A percentile compares a stretch with the other conserved stretches of the same genome.
Evolutionary conservation across 2,329 filamentous ascomycete genomes (phyloP).

Genomic region (Apiospora arundinis): DNA sequence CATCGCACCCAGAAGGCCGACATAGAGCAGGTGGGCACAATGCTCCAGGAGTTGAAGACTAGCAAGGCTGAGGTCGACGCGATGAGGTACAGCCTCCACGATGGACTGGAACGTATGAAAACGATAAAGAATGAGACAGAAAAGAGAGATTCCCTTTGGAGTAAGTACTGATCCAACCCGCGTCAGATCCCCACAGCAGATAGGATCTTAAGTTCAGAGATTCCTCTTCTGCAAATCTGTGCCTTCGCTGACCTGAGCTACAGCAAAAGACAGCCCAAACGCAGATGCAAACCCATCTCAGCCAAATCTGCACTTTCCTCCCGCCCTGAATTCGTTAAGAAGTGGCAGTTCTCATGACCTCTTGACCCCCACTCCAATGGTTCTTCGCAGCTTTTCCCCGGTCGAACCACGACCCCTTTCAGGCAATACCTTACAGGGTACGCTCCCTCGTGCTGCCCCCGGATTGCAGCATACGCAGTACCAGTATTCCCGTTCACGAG

Average conservation of each 20-base stretch:
- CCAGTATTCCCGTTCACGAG: not conserved
- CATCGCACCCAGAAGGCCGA: not conserved
- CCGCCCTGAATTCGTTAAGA: not conserved
- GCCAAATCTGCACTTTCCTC: not conserved
- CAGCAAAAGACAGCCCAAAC: not conserved
- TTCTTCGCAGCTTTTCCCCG: not conserved
- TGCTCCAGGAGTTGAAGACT: slow-evolving; percentile 19
- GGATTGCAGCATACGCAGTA: slow-evolving; percentile 20
- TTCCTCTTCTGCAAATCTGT: not conserved
- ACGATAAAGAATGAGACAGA: slow-evolving; percentile 15
- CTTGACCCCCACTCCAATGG: not conserved
- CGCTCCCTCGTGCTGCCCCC: slow-evolving; percentile 19
- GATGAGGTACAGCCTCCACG: slow-evolving; percentile 7
- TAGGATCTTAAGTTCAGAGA: not conserved
- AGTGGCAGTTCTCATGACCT: not conserved
- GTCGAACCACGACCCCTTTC: slow-evolving; percentile 21
- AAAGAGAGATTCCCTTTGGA: slow-evolving; percentile 14
- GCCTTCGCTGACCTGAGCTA: not conserved
- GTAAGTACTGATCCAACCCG: slow-evolving; percentile 16
- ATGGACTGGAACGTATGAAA: slow-evolving; percentile 20
- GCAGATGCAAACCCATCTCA: not conserved
- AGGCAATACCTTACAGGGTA: slow-evolving; percentile 16
- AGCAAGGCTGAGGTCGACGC: not conserved
- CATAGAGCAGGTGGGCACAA: slow-evolving; percentile 20
- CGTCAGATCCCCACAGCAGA: not conserved